Percentiles rank a stretch among this genome's conserved stretches.
phyloP scores from a whole-genome alignment of 495 filamentous ascomycete genomes.

The Haplographium delicatum region DNA sequence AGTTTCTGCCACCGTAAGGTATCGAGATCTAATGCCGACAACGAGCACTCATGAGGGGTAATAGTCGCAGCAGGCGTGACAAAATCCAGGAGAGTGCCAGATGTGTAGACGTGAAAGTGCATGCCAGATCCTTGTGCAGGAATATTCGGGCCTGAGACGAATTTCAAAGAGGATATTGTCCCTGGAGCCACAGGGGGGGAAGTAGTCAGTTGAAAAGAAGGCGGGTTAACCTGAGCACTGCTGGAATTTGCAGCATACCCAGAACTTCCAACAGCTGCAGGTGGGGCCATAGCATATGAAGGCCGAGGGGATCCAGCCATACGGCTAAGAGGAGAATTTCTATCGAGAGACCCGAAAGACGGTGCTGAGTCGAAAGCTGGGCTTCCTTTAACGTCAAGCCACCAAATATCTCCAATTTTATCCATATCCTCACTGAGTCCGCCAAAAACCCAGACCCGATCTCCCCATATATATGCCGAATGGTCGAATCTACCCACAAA shows the following conservation, averaged over 20 bases:
- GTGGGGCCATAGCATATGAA: slow-evolving; percentile 23
- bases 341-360: slow-evolving; percentile 59
- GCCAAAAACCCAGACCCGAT: slow-evolving; percentile 94
- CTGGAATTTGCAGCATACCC: slow-evolving; percentile 88
- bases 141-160: slow-evolving; percentile 81
- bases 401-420: slow-evolving; percentile 90
- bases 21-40: slow-evolving; percentile 81
- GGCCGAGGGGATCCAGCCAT: slow-evolving; percentile 33
- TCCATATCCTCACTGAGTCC: slow-evolving; percentile 94
- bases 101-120: slow-evolving; percentile 93
- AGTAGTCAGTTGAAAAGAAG: slow-evolving; percentile 61
- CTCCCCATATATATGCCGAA: slow-evolving; percentile 84
- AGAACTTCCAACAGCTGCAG: slow-evolving; percentile 50
- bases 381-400: slow-evolving; percentile 87
- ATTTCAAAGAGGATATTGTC: slow-evolving; percentile 82
- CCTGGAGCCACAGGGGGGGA: slow-evolving; percentile 69
- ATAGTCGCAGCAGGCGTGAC: slow-evolving; percentile 88
- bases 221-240: slow-evolving; percentile 73
- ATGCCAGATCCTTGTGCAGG: slow-evolving; percentile 83
- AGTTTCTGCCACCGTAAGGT: slow-evolving; percentile 88
- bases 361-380: slow-evolving; percentile 74
- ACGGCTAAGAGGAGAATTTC: slow-evolving; percentile 30
- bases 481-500: slow-evolving; percentile 94
- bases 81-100: slow-evolving; percentile 86
- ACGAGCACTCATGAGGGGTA: slow-evolving; percentile 73